Conservation (phyloP, 2,329 filamentous ascomycete genomes). For the Decorospora gaudefroyi region DNA sequence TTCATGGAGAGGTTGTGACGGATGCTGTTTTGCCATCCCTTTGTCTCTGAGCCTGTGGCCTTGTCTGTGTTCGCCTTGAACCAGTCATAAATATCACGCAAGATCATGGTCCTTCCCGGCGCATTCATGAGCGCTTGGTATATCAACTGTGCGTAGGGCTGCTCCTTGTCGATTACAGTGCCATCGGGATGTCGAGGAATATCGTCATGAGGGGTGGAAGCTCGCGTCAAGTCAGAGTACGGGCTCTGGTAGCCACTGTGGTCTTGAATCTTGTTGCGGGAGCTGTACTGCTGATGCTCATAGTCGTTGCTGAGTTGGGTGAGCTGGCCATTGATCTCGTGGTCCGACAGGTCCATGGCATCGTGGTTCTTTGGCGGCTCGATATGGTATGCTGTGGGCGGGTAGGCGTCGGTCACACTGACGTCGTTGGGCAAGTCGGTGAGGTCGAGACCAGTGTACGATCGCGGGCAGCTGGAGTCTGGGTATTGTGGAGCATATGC, state of each 20-base stretch:
- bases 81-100: slow-evolving; percentile 91
- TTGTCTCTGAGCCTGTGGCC: slow-evolving; percentile 59
- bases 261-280: slow-evolving; percentile 25
- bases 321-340: slow-evolving; percentile 26
- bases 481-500: slow-evolving; percentile 23
- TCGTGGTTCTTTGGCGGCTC: slow-evolving; percentile 34
- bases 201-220: slow-evolving; percentile 30
- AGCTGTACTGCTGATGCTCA: slow-evolving; percentile 24
- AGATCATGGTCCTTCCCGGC: slow-evolving; percentile 69
- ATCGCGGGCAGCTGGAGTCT: slow-evolving; percentile 29
- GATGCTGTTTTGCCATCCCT: slow-evolving; percentile 93
- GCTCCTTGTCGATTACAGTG: slow-evolving; percentile 50
- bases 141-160: slow-evolving; percentile 83
- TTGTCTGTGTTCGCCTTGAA: slow-evolving; percentile 82
- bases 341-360: slow-evolving; percentile 26
- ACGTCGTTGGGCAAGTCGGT: slow-evolving; percentile 19
- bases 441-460: slow-evolving; percentile 25
- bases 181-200: slow-evolving; percentile 21
- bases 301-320: slow-evolving; percentile 34
- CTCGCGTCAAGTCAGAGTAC: slow-evolving; percentile 29
- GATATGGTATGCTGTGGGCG: slow-evolving; percentile 40
- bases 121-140: slow-evolving; percentile 72
- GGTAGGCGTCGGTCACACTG: slow-evolving; percentile 29
- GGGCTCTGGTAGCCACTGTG: slow-evolving; percentile 24
- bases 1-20: slow-evolving; percentile 98